Percentiles rank a stretch among this genome's conserved stretches.
Conservation (phyloP, 2,329 filamentous ascomycete species). For the Scytalidium sp. region DNA sequence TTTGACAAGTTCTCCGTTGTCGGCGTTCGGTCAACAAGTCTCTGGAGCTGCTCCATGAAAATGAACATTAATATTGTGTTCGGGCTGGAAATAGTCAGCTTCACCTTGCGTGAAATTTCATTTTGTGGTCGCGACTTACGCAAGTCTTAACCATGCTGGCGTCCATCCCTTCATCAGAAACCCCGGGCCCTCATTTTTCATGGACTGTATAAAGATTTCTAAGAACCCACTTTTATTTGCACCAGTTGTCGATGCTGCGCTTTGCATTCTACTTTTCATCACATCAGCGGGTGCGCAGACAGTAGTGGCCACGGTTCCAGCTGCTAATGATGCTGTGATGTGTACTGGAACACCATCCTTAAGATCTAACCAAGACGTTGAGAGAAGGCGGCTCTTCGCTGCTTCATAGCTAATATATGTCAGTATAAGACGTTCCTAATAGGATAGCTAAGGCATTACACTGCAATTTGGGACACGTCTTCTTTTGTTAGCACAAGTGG, state of each 20-base stretch:
- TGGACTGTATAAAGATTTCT: slow-evolving; percentile 30
- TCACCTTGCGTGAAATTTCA: background rate
- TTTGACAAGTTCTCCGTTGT: background rate
- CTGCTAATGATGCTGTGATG: slow-evolving; percentile 35
- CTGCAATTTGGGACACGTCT: slow-evolving; percentile 43
- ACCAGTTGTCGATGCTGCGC: slow-evolving; percentile 19
- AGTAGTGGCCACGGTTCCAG: slow-evolving; percentile 44
- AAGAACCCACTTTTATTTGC: slow-evolving; percentile 26
- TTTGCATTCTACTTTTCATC: slow-evolving; percentile 40
- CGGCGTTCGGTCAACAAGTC: slow-evolving; percentile 17
- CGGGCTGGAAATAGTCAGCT: slow-evolving; percentile 28
- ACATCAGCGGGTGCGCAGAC: slow-evolving; percentile 43
- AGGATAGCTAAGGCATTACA: slow-evolving; percentile 23
- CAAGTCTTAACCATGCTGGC: slow-evolving; percentile 41
- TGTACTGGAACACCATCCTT: slow-evolving; percentile 39
- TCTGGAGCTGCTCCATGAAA: slow-evolving; percentile 41
- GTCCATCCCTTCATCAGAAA: slow-evolving; percentile 46
- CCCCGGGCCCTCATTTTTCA: slow-evolving; percentile 35
- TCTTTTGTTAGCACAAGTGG: slow-evolving; percentile 4
- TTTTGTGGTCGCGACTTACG: slow-evolving; percentile 25
- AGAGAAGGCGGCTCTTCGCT: slow-evolving; percentile 11
- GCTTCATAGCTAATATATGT: background rate
- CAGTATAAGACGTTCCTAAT: background rate
- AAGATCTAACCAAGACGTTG: slow-evolving; percentile 14
- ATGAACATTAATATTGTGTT: slow-evolving; percentile 44